Base-by-base conservation (phyloP, 192 early-diverging fungal species). In the Gaertneriomyces sp. region DNA sequence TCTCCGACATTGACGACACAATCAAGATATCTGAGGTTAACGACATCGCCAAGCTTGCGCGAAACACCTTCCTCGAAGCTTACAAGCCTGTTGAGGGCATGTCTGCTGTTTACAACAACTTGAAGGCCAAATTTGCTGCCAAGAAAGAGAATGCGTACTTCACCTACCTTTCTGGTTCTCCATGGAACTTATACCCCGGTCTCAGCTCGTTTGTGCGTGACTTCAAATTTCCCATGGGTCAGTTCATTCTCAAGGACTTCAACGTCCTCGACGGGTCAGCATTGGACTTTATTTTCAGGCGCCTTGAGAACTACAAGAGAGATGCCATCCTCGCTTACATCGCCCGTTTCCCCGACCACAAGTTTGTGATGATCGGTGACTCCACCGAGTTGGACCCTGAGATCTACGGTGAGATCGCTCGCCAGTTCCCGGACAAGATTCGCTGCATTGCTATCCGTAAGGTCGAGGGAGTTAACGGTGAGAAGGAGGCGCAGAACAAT, bases 1-100 rank as follows among this genome's bases (percentile, higher is more conserved):
- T 71, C 39, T 60, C 56, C 33, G 70, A 71, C 53, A 67, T 71
- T 68, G 68, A 66, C 42, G 70, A 71, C 59, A 71, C 70, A 6
- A 71, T 71, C 55, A 71, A 71, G 43, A 25, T 71, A 3, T 46
- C 63, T 20, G 70, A 71, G 42, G 63, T 66, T n/a, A 66, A 66
- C 58, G 4, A 3, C 55, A 56, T 12, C 0, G 47, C 47, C 14
- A 59, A 66, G n/a, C 33, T 66, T n/a, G 17, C 66, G 20, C 12
- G 50, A 10, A 45, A 66, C 59, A 66, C 62, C 12, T 71, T 71
- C 63, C 50, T 71, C 11, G 11, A 19, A 6, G 47, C 62, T 6
- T 71, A 54, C 56, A 47, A 33, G 40, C 8, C 70, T 41, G 58
- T 60, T 11, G 19, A 39, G 3, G 63, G 59, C 42, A 60, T 66